Evolutionary conservation across 768 basidiomycete species (phyloP).

Genomic region (Phanerochaete sordida): DNA sequence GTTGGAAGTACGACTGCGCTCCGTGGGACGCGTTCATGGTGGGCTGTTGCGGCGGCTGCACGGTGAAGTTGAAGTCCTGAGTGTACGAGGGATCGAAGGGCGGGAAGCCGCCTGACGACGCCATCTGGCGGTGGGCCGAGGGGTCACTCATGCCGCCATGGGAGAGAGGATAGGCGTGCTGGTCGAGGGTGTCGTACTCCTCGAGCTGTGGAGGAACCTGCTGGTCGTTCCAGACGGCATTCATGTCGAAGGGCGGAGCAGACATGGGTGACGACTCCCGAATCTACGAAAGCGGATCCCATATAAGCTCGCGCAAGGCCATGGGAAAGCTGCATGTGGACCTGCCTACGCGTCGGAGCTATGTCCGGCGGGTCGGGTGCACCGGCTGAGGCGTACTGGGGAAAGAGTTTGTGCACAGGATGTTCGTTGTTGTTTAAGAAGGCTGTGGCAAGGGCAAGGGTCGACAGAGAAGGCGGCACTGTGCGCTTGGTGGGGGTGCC

Average conservation of each 20-base stretch:
- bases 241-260: slow-evolving; percentile 14
- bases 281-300: neutral
- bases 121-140: neutral
- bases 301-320: neutral
- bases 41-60: neutral
- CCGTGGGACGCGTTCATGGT: neutral
- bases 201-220: slow-evolving; percentile 13
- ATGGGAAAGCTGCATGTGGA: neutral
- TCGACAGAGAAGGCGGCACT: neutral
- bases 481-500: neutral
- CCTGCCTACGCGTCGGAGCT: neutral
- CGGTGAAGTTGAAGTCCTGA: slow-evolving; percentile 3
- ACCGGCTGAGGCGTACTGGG: neutral
- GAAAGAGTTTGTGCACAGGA: neutral
- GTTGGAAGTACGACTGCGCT: neutral
- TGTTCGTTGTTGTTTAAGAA: neutral
- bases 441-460: slow-evolving; percentile 1
- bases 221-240: slow-evolving; percentile 11
- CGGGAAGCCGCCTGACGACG: neutral
- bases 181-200: slow-evolving; percentile 7
- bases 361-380: neutral
- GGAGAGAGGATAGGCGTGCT: neutral
- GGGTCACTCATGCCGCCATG: neutral
- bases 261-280: slow-evolving; percentile 11
- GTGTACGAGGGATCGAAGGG: slow-evolving; percentile 6